Conservation (phyloP, 805 yeast species). For the Cyberlindnera mississippiensis region DNA sequence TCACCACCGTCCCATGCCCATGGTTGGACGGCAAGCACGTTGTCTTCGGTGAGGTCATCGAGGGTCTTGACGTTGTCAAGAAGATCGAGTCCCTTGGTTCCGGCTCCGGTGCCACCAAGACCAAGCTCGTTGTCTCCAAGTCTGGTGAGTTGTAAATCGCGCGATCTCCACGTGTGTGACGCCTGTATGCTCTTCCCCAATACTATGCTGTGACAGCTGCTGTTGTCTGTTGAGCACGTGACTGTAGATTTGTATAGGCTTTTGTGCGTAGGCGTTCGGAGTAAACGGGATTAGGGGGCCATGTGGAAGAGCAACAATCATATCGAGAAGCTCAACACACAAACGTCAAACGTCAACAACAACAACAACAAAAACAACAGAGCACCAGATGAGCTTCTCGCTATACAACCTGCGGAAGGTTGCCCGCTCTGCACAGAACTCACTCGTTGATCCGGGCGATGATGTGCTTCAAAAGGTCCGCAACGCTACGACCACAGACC, state of each 20-base stretch:
- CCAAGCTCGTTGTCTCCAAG: conserved; percentile 59
- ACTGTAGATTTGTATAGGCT: too few relatives aligned
- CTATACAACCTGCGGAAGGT: conserved; percentile 37
- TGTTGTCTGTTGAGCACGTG: too few relatives aligned
- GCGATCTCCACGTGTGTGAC: neutral
- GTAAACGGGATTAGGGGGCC: too few relatives aligned
- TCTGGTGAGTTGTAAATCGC: conserved; percentile 35
- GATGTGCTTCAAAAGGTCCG: conserved; percentile 38
- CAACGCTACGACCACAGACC: conserved; percentile 40
- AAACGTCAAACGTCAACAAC: too few relatives aligned
- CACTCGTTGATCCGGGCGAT: conserved; percentile 33
- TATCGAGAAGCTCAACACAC: too few relatives aligned
- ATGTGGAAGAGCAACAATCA: too few relatives aligned
- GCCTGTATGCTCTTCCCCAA: neutral
- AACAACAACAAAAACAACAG: neutral
- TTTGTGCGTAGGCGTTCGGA: too few relatives aligned
- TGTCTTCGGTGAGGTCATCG: conserved; percentile 88
- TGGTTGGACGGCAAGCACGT: conserved; percentile 95
- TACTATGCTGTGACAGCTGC: too few relatives aligned
- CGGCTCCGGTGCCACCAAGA: conserved; percentile 64
- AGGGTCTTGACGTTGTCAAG: conserved; percentile 83
- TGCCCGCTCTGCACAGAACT: conserved; percentile 37
- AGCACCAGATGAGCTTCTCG: conserved; percentile 25
- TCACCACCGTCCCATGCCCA: conserved; percentile 82
- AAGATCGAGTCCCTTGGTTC: conserved; percentile 79